Evolutionary conservation across 345 rosid genomes (phyloP).

Genomic region (Melaleuca alternifolia): DNA sequence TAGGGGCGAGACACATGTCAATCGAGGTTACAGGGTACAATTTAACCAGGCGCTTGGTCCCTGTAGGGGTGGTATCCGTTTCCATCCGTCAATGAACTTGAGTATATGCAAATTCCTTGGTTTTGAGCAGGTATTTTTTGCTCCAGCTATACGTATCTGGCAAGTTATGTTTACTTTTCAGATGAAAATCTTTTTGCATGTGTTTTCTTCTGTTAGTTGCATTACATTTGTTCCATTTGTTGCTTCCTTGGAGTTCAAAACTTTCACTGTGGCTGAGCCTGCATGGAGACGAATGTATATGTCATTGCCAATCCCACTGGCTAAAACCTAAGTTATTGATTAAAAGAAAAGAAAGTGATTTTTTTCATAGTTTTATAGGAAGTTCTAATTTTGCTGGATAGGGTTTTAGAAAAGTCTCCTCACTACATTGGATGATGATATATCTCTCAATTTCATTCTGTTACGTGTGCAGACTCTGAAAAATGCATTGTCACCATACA

Average conservation of each 20-base stretch:
- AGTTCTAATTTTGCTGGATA: not conserved
- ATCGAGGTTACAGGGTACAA: conserved; percentile 92
- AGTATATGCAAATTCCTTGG: conserved; percentile 93
- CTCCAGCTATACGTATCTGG: not conserved
- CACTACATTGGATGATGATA: not conserved
- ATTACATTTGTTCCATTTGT: not conserved
- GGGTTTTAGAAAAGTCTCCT: not conserved
- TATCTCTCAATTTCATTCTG: not conserved
- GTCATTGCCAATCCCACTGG: not conserved
- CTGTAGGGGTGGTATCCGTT: conserved; percentile 93
- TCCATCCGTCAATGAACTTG: conserved; percentile 86
- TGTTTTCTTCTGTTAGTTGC: not conserved
- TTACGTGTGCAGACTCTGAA: conserved; percentile 59
- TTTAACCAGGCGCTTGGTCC: conserved; percentile 96
- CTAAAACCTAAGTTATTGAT: not conserved
- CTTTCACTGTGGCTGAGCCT: not conserved
- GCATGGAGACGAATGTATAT: not conserved
- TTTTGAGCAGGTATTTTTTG: conserved; percentile 70
- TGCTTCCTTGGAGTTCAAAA: not conserved
- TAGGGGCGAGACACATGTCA: conserved; percentile 93
- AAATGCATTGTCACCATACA: conserved; percentile 91
- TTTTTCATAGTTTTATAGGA: not conserved
- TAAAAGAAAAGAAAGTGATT: not conserved
- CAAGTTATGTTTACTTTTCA: not conserved
- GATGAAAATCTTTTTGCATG: not conserved